Evolutionary conservation across 371 early-diverging fungal genomes (phyloP).

Genomic region (Rhizopus stolonifer): DNA sequence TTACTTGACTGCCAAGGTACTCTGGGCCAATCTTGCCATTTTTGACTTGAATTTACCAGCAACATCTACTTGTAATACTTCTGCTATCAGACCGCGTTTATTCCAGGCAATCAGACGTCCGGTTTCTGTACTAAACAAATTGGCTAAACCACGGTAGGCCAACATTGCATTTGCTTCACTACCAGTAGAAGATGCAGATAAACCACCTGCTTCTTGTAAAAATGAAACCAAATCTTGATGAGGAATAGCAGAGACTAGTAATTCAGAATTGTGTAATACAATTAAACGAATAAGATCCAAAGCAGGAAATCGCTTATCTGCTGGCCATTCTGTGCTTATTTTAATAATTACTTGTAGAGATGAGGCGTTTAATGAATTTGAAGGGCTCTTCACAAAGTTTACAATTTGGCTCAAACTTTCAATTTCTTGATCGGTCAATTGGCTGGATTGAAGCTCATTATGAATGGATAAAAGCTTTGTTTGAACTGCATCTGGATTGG

Average conservation of each 20-base stretch:
- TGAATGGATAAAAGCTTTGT: conserved; percentile 76
- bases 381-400: conserved; percentile 42
- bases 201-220: conserved; percentile 31
- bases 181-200: conserved; percentile 5
- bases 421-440: conserved; percentile 40
- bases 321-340: conserved; percentile 60
- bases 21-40: conserved; percentile 33
- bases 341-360: conserved; percentile 36
- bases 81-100: conserved; percentile 15
- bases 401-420: conserved; percentile 32
- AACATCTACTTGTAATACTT: conserved; percentile 31
- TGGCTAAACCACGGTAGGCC: conserved; percentile 61
- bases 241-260: conserved; percentile 20
- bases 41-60: conserved; percentile 31
- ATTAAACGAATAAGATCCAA: conserved; percentile 82
- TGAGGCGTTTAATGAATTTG: conserved; percentile 13
- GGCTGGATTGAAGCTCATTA: conserved; percentile 18
- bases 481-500: conserved; percentile 71
- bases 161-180: conserved; percentile 71
- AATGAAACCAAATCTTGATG: conserved; percentile 26
- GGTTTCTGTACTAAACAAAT: conserved; percentile 50
- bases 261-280: conserved; percentile 51
- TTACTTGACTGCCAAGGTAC: conserved; percentile 46
- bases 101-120: conserved; percentile 49
- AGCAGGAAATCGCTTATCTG: conserved; percentile 74